phyloP scores from a whole-genome alignment of 2,329 filamentous ascomycete genomes.

The Trichoderma sp. region DNA sequence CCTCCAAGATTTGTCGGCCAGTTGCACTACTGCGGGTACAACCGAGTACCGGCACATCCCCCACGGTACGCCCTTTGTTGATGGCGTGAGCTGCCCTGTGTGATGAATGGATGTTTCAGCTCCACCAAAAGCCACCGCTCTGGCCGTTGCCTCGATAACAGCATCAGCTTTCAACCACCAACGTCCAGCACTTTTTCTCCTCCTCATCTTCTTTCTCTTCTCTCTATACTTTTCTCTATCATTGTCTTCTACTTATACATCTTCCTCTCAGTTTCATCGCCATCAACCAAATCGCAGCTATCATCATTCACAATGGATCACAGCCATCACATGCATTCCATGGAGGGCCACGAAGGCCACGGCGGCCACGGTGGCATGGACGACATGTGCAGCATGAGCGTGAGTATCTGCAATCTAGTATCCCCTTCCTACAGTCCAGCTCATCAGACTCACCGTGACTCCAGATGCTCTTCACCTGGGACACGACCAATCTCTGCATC shows the following conservation, averaged over 20 bases:
- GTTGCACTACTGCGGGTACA: neutral
- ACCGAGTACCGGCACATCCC: neutral
- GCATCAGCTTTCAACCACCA: neutral
- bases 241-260: neutral
- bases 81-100: neutral
- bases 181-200: neutral
- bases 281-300: neutral
- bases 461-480: conserved; percentile 98
- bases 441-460: neutral
- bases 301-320: conserved; percentile 34
- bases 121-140: neutral
- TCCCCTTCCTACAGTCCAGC: neutral
- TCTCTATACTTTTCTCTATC: neutral
- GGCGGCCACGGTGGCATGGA: conserved; percentile 49
- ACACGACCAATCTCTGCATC: conserved; percentile 90
- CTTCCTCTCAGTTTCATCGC: neutral
- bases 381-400: conserved; percentile 85
- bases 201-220: neutral
- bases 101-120: neutral
- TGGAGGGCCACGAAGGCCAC: conserved; percentile 46
- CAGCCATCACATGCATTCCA: conserved; percentile 35
- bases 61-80: neutral
- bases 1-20: too few species aligned
- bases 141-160: neutral
- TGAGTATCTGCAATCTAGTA: conserved; percentile 35